Conservation (phyloP, 2,329 filamentous ascomycete species). For the Dothideomycetes sp. region DNA sequence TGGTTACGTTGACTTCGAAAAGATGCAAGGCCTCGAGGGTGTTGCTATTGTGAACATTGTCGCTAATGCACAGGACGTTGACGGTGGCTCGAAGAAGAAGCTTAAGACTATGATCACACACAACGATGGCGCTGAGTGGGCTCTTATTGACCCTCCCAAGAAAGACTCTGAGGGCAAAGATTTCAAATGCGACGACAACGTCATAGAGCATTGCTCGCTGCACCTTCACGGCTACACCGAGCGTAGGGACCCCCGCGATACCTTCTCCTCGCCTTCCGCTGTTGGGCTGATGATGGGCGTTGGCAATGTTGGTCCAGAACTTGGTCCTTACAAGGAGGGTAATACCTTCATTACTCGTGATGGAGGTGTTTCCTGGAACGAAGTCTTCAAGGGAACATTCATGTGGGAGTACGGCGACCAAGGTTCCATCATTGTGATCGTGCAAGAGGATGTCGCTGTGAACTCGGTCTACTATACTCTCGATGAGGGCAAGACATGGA, state of each 20-base stretch:
- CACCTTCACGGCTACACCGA: conserved; percentile 96
- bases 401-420: conserved; percentile 95
- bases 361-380: conserved; percentile 80
- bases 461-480: conserved; percentile 63
- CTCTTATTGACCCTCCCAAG: conserved; percentile 58
- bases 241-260: conserved; percentile 67
- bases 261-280: conserved; percentile 78
- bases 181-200: conserved; percentile 55
- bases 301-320: conserved; percentile 73
- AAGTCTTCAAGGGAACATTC: conserved; percentile 77
- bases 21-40: conserved; percentile 84
- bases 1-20: conserved; percentile 91
- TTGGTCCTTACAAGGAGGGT: conserved; percentile 57
- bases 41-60: conserved; percentile 82
- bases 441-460: conserved; percentile 57
- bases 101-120: conserved; percentile 89
- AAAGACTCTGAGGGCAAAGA: conserved; percentile 60
- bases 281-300: conserved; percentile 84
- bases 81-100: conserved; percentile 58
- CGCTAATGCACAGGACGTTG: conserved; percentile 55
- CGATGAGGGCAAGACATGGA: conserved; percentile 75
- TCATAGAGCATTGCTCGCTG: conserved; percentile 60
- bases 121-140: conserved; percentile 89
- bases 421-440: conserved; percentile 83
- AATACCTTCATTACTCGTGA: conserved; percentile 88